Percentiles rank a stretch among this genome's conserved stretches.
phyloP scores from a whole-genome alignment of 345 rosid species.

The Kandelia obovata region DNA sequence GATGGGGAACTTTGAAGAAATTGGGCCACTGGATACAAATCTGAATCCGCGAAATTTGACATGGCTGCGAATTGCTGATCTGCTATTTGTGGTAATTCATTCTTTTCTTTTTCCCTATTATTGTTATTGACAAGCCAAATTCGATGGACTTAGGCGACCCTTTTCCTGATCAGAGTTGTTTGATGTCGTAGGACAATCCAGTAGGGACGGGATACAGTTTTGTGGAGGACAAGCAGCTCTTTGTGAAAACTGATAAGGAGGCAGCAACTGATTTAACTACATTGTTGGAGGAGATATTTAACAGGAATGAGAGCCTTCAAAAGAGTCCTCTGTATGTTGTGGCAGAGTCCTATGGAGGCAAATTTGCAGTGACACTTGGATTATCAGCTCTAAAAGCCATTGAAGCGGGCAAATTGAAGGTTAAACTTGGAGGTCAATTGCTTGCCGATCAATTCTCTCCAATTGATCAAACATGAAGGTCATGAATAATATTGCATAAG shows the following conservation, averaged over 20 bases:
- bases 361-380: constrained; percentile 74
- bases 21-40: constrained; percentile 53
- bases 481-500: too few relatives aligned
- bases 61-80: constrained; percentile 65
- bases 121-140: not conserved
- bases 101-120: not conserved
- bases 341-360: constrained; percentile 95
- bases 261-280: constrained; percentile 79
- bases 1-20: constrained; percentile 60
- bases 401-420: constrained; percentile 52
- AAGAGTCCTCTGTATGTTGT: constrained; percentile 68
- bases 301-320: constrained; percentile 39
- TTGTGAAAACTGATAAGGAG: constrained; percentile 72
- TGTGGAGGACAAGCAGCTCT: constrained; percentile 46
- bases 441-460: not conserved
- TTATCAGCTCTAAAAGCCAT: constrained; percentile 56
- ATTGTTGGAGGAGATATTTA: constrained; percentile 51
- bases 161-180: not conserved
- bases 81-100: constrained; percentile 51
- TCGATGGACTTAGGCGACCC: not conserved
- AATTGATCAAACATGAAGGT: too few relatives aligned
- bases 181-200: constrained; percentile 54
- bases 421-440: constrained; percentile 67
- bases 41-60: constrained; percentile 57
- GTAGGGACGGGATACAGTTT: constrained; percentile 79